Percentiles rank a stretch among this genome's conserved stretches.
Evolutionary conservation across 2,329 filamentous ascomycete species (phyloP).

Genomic region (Shiraia sp.): DNA sequence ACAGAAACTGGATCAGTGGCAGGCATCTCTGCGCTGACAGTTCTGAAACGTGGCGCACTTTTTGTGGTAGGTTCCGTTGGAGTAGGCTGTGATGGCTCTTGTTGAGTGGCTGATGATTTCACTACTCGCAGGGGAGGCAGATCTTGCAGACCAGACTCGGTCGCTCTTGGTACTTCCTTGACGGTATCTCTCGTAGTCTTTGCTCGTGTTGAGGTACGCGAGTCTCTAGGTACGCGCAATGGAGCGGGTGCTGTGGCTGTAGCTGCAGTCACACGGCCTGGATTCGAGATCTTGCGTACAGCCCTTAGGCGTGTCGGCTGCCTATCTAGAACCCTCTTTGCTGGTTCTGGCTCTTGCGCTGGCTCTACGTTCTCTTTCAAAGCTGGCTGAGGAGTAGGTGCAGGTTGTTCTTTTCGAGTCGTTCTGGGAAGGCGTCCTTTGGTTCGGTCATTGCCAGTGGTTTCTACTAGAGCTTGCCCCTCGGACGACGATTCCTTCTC

Average conservation of each 20-base stretch:
- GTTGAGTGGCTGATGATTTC: constrained; percentile 21
- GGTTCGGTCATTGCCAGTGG: constrained; percentile 50
- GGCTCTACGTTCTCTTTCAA: constrained; percentile 46
- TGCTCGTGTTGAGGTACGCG: constrained; percentile 30
- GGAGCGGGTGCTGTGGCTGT: constrained; percentile 35
- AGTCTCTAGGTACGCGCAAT: constrained; percentile 32
- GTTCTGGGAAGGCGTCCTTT: constrained; percentile 31
- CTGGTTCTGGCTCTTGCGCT: constrained; percentile 27
- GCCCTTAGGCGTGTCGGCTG: constrained; percentile 41
- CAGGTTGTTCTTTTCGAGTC: constrained; percentile 25
- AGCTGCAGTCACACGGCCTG: constrained; percentile 34
- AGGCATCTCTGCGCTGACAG: constrained; percentile 34
- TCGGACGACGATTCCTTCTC: constrained; percentile 47
- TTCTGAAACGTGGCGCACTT: constrained; percentile 26
- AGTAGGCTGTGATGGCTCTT: constrained; percentile 22
- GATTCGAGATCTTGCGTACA: constrained; percentile 42
- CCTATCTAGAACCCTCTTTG: constrained; percentile 38
- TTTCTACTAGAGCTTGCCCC: constrained; percentile 48
- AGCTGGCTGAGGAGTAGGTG: constrained; percentile 29
- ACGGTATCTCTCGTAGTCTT: constrained; percentile 26
- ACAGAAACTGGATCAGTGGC: constrained; percentile 52
- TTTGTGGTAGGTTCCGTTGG: constrained; percentile 21
- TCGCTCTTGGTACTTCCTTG: constrained; percentile 14
- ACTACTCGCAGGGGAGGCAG: constrained; percentile 27
- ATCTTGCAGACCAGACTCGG: constrained; percentile 10